These are phyloP conservation scores for Prunus yedoensis DNA, from an alignment of 331 rosid species.

Conservation along the genomic window DNA sequence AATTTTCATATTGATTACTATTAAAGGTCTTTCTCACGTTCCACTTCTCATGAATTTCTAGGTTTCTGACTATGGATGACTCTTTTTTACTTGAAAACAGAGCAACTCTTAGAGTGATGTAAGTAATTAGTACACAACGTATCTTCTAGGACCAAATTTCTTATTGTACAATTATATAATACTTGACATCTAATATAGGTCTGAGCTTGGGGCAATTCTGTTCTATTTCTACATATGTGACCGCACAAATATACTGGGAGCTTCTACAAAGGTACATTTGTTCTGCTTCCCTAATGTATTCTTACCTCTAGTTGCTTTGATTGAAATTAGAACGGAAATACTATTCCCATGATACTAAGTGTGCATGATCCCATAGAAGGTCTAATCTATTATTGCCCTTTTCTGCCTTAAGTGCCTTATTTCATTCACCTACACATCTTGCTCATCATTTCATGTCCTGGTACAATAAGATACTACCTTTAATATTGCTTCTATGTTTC, in stretches of 20 bases:
- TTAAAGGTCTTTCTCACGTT: constrained; percentile 33
- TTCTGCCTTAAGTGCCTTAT: not conserved
- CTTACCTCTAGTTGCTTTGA: not conserved
- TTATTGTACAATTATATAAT: not conserved
- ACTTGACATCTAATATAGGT: constrained; percentile 36
- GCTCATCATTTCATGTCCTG: not conserved
- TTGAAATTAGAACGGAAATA: not conserved
- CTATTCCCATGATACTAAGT: not conserved
- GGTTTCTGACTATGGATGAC: constrained; percentile 93
- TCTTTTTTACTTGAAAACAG: constrained; percentile 83
- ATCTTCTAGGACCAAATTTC: not conserved
- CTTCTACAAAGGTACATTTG: constrained; percentile 65
- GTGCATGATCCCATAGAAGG: not conserved
- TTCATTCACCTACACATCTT: not conserved
- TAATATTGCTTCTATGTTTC: not conserved
- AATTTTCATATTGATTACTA: constrained; percentile 18
- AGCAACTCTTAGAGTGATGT: constrained; percentile 80
- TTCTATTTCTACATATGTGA: constrained; percentile 88
- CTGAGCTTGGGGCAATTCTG: constrained; percentile 82
- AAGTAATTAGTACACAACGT: constrained; percentile 30
- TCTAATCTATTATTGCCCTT: not conserved
- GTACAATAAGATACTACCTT: constrained; percentile 4
- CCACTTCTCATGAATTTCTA: constrained; percentile 34
- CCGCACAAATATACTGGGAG: constrained; percentile 76
- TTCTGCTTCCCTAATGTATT: constrained; percentile 20